phyloP scores from a whole-genome alignment of 2,329 filamentous ascomycete species.

The Diaporthe sp. region DNA sequence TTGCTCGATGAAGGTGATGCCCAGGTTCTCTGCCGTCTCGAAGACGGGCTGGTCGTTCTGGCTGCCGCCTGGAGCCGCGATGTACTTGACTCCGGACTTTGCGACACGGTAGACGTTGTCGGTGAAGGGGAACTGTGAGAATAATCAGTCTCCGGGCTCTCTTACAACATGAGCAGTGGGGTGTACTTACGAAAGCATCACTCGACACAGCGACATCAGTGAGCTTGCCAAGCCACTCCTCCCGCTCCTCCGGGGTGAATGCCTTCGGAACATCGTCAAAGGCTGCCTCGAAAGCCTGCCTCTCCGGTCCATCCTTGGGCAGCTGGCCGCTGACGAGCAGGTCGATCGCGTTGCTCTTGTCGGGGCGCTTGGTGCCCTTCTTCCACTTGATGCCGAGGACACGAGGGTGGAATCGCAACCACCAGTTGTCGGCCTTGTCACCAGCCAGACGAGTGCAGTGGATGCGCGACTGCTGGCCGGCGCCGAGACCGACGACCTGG shows the following conservation, averaged over 20 bases:
- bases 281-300: conserved; percentile 86
- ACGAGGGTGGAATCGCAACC: conserved; percentile 96
- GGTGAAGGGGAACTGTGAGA: conserved; percentile 88
- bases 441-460: conserved; percentile 98
- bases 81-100: conserved; percentile 93
- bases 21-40: conserved; percentile 90
- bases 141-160: conserved; percentile 45
- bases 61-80: conserved; percentile 91
- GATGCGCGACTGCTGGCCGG: conserved; percentile 96
- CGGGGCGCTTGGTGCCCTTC: conserved; percentile 94
- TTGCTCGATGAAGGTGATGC: conserved; percentile 96
- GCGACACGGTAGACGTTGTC: conserved; percentile 96
- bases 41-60: conserved; percentile 88
- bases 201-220: conserved; percentile 88
- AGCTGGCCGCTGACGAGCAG: conserved; percentile 92
- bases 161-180: conserved; percentile 4
- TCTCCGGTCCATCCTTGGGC: conserved; percentile 85
- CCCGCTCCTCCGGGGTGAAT: conserved; percentile 87
- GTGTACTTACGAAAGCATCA: conserved; percentile 86
- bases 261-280: conserved; percentile 90
- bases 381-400: conserved; percentile 94
- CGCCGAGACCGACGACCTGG: conserved; percentile 93
- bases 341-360: conserved; percentile 99
- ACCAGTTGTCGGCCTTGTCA: conserved; percentile 99
- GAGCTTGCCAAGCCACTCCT: conserved; percentile 87